Percentiles rank a stretch among this genome's conserved stretches.
Conservation (phyloP, 768 basidiomycete genomes). For the Phanerochaete sordida region DNA sequence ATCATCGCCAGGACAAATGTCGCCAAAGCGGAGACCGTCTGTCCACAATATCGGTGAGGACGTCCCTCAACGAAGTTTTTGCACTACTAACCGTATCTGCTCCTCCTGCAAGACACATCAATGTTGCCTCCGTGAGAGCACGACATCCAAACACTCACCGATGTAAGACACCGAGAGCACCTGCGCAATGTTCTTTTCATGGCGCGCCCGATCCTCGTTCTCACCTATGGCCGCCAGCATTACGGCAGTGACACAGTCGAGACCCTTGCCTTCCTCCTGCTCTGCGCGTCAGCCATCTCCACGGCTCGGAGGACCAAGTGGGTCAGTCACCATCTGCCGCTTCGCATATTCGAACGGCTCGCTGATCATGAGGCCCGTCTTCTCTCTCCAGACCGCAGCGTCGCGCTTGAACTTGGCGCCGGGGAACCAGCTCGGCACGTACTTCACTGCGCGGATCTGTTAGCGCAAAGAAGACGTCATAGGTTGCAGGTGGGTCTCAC, state of each 20-base stretch:
- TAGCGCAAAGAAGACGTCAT: background rate
- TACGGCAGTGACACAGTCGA: background rate
- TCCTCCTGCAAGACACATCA: background rate
- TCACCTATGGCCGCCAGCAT: background rate
- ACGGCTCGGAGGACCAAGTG: background rate
- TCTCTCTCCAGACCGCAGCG: constrained; percentile 57
- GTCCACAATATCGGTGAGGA: background rate
- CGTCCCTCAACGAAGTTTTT: background rate
- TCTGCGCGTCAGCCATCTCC: too few relatives aligned
- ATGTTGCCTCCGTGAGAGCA: background rate
- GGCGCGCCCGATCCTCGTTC: background rate
- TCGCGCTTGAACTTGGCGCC: constrained; percentile 63
- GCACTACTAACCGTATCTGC: constrained; percentile 7
- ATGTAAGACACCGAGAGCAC: constrained; percentile 22
- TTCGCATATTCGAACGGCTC: constrained; percentile 58
- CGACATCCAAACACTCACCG: background rate
- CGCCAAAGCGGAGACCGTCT: constrained; percentile 2
- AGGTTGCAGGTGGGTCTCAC: background rate
- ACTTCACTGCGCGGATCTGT: constrained; percentile 33
- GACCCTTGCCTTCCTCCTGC: background rate
- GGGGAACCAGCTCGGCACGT: constrained; percentile 64
- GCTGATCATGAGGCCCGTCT: constrained; percentile 62
- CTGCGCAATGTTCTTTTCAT: background rate
- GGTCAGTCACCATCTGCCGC: constrained; percentile 44
- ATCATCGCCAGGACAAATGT: constrained; percentile 10